Conservation (phyloP, 2,329 filamentous ascomycete species). For the Colletotrichum lini region DNA sequence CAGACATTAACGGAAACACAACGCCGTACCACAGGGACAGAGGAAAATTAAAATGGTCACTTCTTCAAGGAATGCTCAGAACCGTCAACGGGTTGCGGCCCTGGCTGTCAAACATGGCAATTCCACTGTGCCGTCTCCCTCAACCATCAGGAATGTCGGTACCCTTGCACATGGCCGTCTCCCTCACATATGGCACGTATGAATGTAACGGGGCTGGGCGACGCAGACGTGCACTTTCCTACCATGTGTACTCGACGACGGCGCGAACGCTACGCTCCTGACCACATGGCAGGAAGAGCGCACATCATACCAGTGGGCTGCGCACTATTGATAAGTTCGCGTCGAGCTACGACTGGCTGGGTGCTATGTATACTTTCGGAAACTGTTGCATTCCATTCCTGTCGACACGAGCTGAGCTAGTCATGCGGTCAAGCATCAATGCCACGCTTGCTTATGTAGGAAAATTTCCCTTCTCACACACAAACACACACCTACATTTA, state of each 20-base stretch:
- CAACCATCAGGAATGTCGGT: background rate
- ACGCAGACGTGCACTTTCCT: background rate
- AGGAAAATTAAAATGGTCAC: background rate
- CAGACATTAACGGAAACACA: constrained; percentile 21
- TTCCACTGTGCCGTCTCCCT: constrained; percentile 13
- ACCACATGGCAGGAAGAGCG: constrained; percentile 33
- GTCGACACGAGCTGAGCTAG: constrained; percentile 9
- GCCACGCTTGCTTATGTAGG: constrained; percentile 28
- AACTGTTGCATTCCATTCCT: constrained; percentile 17
- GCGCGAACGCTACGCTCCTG: constrained; percentile 5
- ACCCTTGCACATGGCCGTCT: background rate
- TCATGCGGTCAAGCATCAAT: constrained; percentile 11
- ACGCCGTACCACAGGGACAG: constrained; percentile 9
- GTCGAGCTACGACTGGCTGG: constrained; percentile 16
- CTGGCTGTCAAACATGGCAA: constrained; percentile 16
- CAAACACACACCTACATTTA: too few species aligned
- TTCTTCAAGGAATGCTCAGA: constrained; percentile 1
- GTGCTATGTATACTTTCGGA: constrained; percentile 19
- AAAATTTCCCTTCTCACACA: too few species aligned
- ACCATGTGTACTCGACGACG: background rate
- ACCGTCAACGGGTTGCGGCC: constrained; percentile 5
- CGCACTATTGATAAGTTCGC: constrained; percentile 32
- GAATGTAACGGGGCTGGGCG: background rate
- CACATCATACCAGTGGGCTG: constrained; percentile 16
- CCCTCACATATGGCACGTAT: background rate